Evolutionary conservation across 2,329 filamentous ascomycete genomes (phyloP).

Genomic region (Talaromyces sp.): DNA sequence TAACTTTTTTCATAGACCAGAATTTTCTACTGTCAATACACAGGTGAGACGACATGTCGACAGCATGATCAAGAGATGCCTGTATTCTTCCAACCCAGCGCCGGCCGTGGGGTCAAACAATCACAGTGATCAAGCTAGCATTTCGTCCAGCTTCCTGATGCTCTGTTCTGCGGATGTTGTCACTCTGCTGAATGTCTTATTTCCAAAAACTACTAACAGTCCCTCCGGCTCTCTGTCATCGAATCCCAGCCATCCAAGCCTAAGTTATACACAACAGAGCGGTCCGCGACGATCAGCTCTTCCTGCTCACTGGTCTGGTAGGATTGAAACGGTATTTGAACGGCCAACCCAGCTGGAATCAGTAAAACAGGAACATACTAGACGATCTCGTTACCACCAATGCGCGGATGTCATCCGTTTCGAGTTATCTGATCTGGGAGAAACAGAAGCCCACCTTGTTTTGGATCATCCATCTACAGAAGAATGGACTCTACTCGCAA

Average conservation of each 20-base stretch:
- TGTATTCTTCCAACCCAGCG: slow-evolving; percentile 10
- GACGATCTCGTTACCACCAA: slow-evolving; percentile 25
- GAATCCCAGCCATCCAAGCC: slow-evolving; percentile 21
- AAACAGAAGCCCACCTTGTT: slow-evolving; percentile 46
- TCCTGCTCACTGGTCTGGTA: slow-evolving; percentile 31
- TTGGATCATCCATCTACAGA: slow-evolving; percentile 74
- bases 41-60: slow-evolving; percentile 33
- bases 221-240: slow-evolving; percentile 25
- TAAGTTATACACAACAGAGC: slow-evolving; percentile 18
- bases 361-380: slow-evolving; percentile 17
- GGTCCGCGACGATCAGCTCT: slow-evolving; percentile 9
- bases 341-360: slow-evolving; percentile 23
- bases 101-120: neutral
- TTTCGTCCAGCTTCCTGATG: slow-evolving; percentile 61
- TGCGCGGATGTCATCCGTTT: slow-evolving; percentile 39
- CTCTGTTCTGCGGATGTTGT: slow-evolving; percentile 73
- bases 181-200: slow-evolving; percentile 76
- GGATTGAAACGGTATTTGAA: slow-evolving; percentile 23
- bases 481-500: slow-evolving; percentile 75
- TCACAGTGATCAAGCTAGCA: slow-evolving; percentile 40
- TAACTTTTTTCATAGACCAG: slow-evolving; percentile 44
- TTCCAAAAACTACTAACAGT: slow-evolving; percentile 48
- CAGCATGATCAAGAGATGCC: slow-evolving; percentile 34
- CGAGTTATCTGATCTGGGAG: slow-evolving; percentile 35
- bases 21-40: slow-evolving; percentile 32